These are phyloP conservation scores for Neoascochyta sp. DNA, from an alignment of 2,329 filamentous ascomycete species.

Conservation along the genomic window DNA sequence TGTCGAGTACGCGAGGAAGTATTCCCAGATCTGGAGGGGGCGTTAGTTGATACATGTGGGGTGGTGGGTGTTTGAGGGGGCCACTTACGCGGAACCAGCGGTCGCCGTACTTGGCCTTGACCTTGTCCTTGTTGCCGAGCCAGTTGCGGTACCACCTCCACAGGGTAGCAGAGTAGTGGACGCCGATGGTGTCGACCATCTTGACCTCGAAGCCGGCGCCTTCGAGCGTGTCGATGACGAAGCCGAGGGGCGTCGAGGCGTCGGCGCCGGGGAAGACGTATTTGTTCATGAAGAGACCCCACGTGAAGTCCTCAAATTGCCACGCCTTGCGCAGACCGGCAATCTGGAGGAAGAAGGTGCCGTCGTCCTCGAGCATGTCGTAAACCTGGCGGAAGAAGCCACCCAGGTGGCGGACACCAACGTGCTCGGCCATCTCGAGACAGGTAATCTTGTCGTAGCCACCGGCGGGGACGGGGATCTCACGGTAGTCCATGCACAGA, in stretches of 20 bases:
- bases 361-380: constrained; percentile 95
- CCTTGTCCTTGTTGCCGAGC: constrained; percentile 89
- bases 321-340: constrained; percentile 89
- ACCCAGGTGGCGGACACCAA: constrained; percentile 84
- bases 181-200: constrained; percentile 85
- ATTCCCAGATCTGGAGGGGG: constrained; percentile 78
- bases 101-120: constrained; percentile 90
- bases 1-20: constrained; percentile 80
- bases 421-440: constrained; percentile 98
- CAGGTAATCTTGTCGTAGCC: constrained; percentile 94
- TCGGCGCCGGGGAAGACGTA: constrained; percentile 97
- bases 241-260: constrained; percentile 87
- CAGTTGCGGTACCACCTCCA: constrained; percentile 99
- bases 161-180: constrained; percentile 93
- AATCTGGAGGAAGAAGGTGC: constrained; percentile 92
- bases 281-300: constrained; percentile 99
- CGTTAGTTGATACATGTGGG: constrained; percentile 11
- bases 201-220: constrained; percentile 87
- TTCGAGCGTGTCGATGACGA: constrained; percentile 80
- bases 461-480: constrained; percentile 75
- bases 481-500: constrained; percentile 95
- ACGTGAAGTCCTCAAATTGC: constrained; percentile 97
- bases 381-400: constrained; percentile 81
- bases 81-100: constrained; percentile 86
- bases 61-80: too few species aligned